Base-by-base conservation (phyloP, 441 rosid genomes). In the Theobroma grandiflorum region DNA sequence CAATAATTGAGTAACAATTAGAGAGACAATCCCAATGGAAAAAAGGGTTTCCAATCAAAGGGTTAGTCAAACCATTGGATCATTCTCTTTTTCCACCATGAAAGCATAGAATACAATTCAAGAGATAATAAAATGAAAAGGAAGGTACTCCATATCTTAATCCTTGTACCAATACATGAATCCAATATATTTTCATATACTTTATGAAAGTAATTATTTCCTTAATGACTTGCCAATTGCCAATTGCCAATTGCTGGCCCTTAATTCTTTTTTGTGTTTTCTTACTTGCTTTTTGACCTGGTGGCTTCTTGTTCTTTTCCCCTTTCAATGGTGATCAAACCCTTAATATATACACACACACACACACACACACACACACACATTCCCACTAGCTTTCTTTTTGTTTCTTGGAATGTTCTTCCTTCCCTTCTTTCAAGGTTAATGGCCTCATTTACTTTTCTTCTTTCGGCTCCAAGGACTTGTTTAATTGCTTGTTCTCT, bases 401-500 rank as follows among this genome's bases (percentile, higher is more conserved):
- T 68, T 73, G 55, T 67, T 67, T 61, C 4, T 67, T 78, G 77
- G 83, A 83, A 75, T 68, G 83, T 77, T 85, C 85, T 86, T 81
- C 82, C 85, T 86, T 81, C 82, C 61, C 87, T 40, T 73, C 84
- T 84, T 87, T 87, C 74, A 70, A 88, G 87, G 84, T 47, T 78
- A 83, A 79, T 85, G 86, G 73, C 70, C 76, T 62, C 15, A 38
- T 43, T 77, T 6, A 42, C 79, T 85, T 86, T 84, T 79, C 80
- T 53, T 74, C 91, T 86, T 87, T 87, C 88, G 88, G 86, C 91
- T 57, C 79, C 64, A 79, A 82, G 85, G 76, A 76, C 4, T 12
- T 22, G 16, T 14, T 73, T 78, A 74, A 81, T 47, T 26, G 31
- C 31, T 26, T 26, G 0, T 26, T 26, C 31, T 26, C 31, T 26